Evolutionary conservation across 345 rosid genomes (phyloP).

Genomic region (Noccaea bulbosa): DNA sequence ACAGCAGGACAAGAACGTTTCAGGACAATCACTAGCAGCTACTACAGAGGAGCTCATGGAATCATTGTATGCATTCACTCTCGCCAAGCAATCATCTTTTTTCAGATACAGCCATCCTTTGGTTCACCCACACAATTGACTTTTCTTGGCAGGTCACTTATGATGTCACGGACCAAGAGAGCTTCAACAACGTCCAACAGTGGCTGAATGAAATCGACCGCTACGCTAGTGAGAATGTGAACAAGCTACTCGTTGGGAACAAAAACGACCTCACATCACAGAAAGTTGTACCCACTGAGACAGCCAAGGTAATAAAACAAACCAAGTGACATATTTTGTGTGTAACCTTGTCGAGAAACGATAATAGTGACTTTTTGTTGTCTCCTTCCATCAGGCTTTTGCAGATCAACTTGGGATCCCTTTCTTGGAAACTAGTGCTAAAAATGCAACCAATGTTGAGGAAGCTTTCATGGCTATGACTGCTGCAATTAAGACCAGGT

Average conservation of each 20-base stretch:
- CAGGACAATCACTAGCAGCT: conserved; percentile 91
- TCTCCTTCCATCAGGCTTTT: conserved; percentile 51
- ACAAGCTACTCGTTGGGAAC: conserved; percentile 81
- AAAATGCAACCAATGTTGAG: conserved; percentile 71
- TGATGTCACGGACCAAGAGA: conserved; percentile 87
- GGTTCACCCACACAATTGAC: background rate
- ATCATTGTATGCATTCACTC: conserved; percentile 67
- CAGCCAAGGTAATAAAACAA: conserved; percentile 57
- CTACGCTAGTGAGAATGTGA: conserved; percentile 78
- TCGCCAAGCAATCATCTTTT: conserved; percentile 1
- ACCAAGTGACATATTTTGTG: background rate
- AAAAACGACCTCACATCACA: conserved; percentile 74
- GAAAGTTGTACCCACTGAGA: conserved; percentile 70
- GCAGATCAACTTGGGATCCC: conserved; percentile 85
- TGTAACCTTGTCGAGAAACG: background rate
- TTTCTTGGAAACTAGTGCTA: conserved; percentile 86
- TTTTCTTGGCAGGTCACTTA: conserved; percentile 59
- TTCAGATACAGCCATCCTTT: background rate
- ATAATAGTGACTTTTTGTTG: background rate
- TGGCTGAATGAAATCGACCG: conserved; percentile 83
- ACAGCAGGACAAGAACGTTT: conserved; percentile 96
- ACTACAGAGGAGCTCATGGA: conserved; percentile 96
- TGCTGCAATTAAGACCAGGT: conserved; percentile 73
- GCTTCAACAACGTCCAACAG: conserved; percentile 81
- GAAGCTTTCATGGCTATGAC: conserved; percentile 90